Percentiles rank a stretch among this genome's conserved stretches.
phyloP scores from a whole-genome alignment of 305 asterid species.

The Fraxinus dipetala region DNA sequence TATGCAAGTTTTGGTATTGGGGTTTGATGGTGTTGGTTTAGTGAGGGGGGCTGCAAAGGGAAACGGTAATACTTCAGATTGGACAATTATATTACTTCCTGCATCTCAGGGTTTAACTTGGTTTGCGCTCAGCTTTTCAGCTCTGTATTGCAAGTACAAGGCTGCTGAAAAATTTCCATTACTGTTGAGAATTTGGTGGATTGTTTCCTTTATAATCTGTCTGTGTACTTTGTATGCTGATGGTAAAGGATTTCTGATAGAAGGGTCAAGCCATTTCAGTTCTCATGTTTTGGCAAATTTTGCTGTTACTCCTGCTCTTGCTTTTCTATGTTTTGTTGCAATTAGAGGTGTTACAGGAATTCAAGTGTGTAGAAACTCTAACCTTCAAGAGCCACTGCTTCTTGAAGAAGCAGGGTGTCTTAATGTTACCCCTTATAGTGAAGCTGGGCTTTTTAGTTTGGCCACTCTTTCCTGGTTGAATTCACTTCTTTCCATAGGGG shows the following conservation, averaged over 20 bases:
- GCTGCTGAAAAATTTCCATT: conserved; percentile 52
- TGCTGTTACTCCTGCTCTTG: conserved; percentile 61
- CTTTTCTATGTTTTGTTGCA: conserved; percentile 68
- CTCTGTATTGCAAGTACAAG: conserved; percentile 57
- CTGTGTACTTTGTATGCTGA: conserved; percentile 60
- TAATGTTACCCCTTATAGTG: conserved; percentile 78
- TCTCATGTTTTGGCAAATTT: conserved; percentile 71
- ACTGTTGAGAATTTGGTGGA: conserved; percentile 86
- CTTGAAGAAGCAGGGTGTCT: conserved; percentile 86
- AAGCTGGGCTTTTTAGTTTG: conserved; percentile 86
- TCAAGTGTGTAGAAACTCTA: conserved; percentile 49
- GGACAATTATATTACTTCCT: conserved; percentile 62
- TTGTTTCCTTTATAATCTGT: conserved; percentile 59
- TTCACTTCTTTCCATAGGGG: conserved; percentile 88
- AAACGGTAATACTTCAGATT: conserved; percentile 30
- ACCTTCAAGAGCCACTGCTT: conserved; percentile 70
- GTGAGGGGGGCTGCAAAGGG: conserved; percentile 42
- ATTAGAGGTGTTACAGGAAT: conserved; percentile 66
- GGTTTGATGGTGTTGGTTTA: conserved; percentile 54
- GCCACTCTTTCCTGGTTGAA: conserved; percentile 90
- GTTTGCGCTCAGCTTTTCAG: conserved; percentile 66
- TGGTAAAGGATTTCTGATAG: conserved; percentile 47
- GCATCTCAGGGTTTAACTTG: conserved; percentile 65
- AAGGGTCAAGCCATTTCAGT: conserved; percentile 54
- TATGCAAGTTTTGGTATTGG: conserved; percentile 60